Evolutionary conservation across 257 asterid species (phyloP).

Genomic region (Solanum piurae): DNA sequence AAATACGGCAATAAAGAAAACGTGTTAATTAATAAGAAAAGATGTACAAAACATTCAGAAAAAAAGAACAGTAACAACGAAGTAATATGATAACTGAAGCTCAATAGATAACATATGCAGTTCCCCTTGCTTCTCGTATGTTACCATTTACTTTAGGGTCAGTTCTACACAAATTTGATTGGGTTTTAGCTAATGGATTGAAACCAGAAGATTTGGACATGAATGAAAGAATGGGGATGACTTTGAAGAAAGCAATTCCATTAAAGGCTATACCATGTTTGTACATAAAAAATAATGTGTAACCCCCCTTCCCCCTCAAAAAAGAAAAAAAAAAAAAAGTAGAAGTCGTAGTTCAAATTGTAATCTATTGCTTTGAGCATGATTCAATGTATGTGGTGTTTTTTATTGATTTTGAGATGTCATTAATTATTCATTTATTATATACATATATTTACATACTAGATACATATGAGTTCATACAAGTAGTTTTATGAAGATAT

Average conservation of each 20-base stretch:
- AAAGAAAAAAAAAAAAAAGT: neutral
- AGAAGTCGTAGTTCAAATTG: neutral
- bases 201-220: slow-evolving; percentile 37
- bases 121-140: slow-evolving; percentile 43
- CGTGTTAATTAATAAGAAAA: no score
- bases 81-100: no score
- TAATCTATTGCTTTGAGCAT: neutral
- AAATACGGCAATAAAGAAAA: no score
- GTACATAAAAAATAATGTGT: neutral
- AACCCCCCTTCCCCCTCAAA: no score
- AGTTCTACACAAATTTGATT: slow-evolving; percentile 36
- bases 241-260: slow-evolving; percentile 39
- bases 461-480: no score
- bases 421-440: neutral
- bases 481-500: no score
- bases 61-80: no score
- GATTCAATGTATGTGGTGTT: neutral
- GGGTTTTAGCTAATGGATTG: slow-evolving; percentile 29
- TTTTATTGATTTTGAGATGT: neutral
- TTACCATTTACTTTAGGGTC: slow-evolving; percentile 50
- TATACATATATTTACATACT: no score
- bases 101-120: neutral
- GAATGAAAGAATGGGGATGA: slow-evolving; percentile 52
- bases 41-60: no score
- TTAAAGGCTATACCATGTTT: slow-evolving; percentile 35